phyloP scores from a whole-genome alignment of 441 rosid species.

The Populus hybrid region DNA sequence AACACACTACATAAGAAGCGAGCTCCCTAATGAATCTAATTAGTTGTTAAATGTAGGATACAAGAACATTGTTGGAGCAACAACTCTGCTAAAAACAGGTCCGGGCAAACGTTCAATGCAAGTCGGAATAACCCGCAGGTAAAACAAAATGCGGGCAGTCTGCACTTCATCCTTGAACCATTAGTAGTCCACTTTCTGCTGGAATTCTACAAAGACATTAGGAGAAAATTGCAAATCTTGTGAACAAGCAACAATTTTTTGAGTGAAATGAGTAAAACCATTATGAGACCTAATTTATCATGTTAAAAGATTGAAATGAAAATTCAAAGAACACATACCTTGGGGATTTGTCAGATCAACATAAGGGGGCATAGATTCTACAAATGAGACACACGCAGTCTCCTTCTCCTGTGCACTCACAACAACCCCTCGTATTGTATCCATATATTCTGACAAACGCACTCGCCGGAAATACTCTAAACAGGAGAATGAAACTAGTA shows the following conservation, averaged over 20 bases:
- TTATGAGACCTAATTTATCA: background rate
- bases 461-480: constrained; percentile 25
- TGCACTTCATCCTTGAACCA: constrained; percentile 94
- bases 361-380: constrained; percentile 78
- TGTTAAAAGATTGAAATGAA: background rate
- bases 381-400: constrained; percentile 57
- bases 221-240: background rate
- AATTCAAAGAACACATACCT: constrained; percentile 41
- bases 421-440: constrained; percentile 70
- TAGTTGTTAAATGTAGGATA: constrained; percentile 48
- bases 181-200: constrained; percentile 44
- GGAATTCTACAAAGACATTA: constrained; percentile 39
- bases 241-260: constrained; percentile 7
- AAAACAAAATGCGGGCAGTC: constrained; percentile 85
- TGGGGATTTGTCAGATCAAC: constrained; percentile 55
- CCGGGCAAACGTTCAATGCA: constrained; percentile 65
- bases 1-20: constrained; percentile 9
- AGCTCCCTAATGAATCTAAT: background rate
- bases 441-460: constrained; percentile 87
- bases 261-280: constrained; percentile 4
- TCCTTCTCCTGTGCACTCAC: constrained; percentile 72
- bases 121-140: constrained; percentile 82
- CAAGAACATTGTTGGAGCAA: constrained; percentile 88
- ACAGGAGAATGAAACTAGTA: constrained; percentile 77
- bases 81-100: constrained; percentile 52